Conservation (phyloP, 345 rosid species). For the Pugionium dolabratum region DNA sequence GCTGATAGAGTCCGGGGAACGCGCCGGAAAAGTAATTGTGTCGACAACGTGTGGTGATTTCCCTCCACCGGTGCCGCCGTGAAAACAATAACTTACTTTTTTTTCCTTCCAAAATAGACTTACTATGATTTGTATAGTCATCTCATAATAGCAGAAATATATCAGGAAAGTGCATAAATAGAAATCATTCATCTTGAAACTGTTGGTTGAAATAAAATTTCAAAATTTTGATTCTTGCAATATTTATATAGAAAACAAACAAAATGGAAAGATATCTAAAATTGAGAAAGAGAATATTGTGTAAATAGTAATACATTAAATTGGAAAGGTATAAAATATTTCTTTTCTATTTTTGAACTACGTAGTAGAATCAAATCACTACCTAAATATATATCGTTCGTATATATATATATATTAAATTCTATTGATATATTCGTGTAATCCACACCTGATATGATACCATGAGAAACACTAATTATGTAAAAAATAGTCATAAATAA, state of each 20-base stretch:
- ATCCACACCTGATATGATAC: not conserved
- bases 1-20: conserved; percentile 74
- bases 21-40: conserved; percentile 44
- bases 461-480: no score
- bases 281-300: not conserved
- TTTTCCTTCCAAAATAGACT: conserved; percentile 11
- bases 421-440: not conserved
- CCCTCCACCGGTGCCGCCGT: conserved; percentile 38
- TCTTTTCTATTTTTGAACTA: not conserved
- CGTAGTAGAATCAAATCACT: conserved; percentile 3
- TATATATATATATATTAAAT: not conserved
- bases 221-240: conserved; percentile 2
- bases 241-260: not conserved
- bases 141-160: conserved; percentile 21
- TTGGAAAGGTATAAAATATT: not conserved
- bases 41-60: conserved; percentile 46
- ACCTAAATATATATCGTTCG: not conserved
- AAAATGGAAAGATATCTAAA: not conserved
- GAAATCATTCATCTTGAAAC: conserved; percentile 20
- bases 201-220: conserved; percentile 1
- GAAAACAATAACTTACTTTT: not conserved
- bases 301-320: not conserved
- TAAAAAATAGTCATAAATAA: not conserved
- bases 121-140: conserved; percentile 40
- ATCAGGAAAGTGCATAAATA: conserved; percentile 2